Percentiles rank a stretch among this genome's conserved stretches.
Conservation (phyloP, 768 basidiomycete species). For the Lactifluus pinguis region DNA sequence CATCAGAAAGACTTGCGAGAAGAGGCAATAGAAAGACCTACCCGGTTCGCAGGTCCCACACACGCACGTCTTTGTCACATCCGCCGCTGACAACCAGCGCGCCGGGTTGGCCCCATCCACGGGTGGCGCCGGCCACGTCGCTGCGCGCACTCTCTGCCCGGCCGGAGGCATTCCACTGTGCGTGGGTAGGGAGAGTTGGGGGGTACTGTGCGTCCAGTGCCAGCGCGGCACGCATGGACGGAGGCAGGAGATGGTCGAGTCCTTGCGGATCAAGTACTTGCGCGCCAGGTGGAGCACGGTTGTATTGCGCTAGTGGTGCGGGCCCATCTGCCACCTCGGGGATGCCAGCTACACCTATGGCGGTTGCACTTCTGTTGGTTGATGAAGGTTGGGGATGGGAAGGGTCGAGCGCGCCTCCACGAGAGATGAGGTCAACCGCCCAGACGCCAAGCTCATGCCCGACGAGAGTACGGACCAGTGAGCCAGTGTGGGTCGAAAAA, state of each 20-base stretch:
- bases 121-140: slow-evolving; percentile 53
- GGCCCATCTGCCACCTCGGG: slow-evolving; percentile 11
- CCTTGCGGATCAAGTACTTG: slow-evolving; percentile 8
- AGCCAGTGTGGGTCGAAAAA: slow-evolving; percentile 72
- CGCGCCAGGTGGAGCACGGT: slow-evolving; percentile 14
- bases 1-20: background rate
- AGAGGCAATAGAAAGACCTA: slow-evolving; percentile 30
- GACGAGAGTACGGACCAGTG: slow-evolving; percentile 63
- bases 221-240: slow-evolving; percentile 39
- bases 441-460: slow-evolving; percentile 91
- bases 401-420: slow-evolving; percentile 37
- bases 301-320: slow-evolving; percentile 6
- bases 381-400: slow-evolving; percentile 3
- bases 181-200: background rate
- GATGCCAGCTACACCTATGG: background rate
- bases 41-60: slow-evolving; percentile 88
- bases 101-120: slow-evolving; percentile 85
- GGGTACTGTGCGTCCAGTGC: slow-evolving; percentile 31
- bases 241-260: slow-evolving; percentile 27
- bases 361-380: background rate
- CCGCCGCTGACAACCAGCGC: slow-evolving; percentile 85
- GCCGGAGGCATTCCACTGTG: background rate
- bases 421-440: slow-evolving; percentile 73
- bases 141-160: slow-evolving; percentile 24
- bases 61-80: slow-evolving; percentile 83